Evolutionary conservation across 768 basidiomycete species (phyloP).

Genomic region (Podaxis sp.): DNA sequence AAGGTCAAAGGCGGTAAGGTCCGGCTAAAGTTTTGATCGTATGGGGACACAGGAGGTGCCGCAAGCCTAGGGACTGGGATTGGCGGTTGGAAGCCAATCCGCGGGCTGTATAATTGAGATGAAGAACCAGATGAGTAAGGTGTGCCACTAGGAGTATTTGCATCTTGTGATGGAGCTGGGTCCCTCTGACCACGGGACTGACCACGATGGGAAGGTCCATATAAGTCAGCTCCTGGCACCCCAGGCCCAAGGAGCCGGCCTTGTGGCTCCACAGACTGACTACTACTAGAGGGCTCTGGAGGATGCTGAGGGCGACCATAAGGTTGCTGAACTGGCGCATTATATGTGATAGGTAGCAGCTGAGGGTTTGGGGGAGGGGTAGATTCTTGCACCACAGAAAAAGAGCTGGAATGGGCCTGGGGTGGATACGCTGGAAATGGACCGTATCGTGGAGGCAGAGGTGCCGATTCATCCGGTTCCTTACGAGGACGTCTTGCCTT

Average conservation of each 20-base stretch:
- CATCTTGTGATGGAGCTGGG: slow-evolving; percentile 4
- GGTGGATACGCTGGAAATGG: slow-evolving; percentile 44
- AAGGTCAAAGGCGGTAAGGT: slow-evolving; percentile 16
- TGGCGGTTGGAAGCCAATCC: slow-evolving; percentile 6
- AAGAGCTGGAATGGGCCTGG: slow-evolving; percentile 4
- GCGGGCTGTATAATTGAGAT: slow-evolving; percentile 14
- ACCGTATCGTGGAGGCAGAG: slow-evolving; percentile 61
- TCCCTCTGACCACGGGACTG: slow-evolving; percentile 11
- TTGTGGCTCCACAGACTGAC: slow-evolving; percentile 32
- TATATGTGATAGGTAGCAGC: slow-evolving; percentile 10
- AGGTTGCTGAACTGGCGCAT: slow-evolving; percentile 15
- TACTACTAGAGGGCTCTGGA: slow-evolving; percentile 27
- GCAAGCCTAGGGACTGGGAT: slow-evolving; percentile 1
- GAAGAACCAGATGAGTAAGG: slow-evolving; percentile 18
- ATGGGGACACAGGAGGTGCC: not conserved
- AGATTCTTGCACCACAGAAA: slow-evolving; percentile 14
- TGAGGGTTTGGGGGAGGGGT: slow-evolving; percentile 10
- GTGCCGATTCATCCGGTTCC: slow-evolving; percentile 52
- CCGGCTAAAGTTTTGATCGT: slow-evolving; percentile 16
- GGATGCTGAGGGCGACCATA: slow-evolving; percentile 20
- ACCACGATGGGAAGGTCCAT: slow-evolving; percentile 14
- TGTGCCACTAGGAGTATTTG: slow-evolving; percentile 17
- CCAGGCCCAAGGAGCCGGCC: slow-evolving; percentile 54
- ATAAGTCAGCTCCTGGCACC: slow-evolving; percentile 42
- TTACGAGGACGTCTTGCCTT: slow-evolving; percentile 78